These are phyloP conservation scores for Nakaseomyces bracarensis DNA, from an alignment of 1,139 yeast genomes.

Conservation along the genomic window DNA sequence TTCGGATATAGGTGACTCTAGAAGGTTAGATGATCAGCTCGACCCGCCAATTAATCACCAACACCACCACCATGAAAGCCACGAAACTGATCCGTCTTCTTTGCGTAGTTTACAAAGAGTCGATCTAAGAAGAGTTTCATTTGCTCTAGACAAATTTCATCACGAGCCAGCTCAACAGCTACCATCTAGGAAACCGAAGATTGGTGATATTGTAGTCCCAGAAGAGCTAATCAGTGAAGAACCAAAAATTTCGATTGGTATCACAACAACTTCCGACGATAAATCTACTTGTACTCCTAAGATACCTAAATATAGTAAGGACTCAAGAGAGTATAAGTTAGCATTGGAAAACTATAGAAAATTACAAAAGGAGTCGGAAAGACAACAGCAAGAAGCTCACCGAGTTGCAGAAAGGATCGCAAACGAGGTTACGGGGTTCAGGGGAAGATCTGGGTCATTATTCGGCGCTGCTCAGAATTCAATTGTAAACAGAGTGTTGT, in stretches of 20 bases:
- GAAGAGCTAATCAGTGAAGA: constrained; percentile 55
- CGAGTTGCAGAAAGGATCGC: constrained; percentile 59
- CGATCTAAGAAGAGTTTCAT: constrained; percentile 55
- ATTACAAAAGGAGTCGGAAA: constrained; percentile 52
- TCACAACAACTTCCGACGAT: constrained; percentile 29
- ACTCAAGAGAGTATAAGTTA: constrained; percentile 40
- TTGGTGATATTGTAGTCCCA: constrained; percentile 72
- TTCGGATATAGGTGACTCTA: neutral
- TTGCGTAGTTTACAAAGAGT: constrained; percentile 30
- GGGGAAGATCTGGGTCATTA: constrained; percentile 8
- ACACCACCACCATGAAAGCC: neutral
- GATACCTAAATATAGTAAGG: constrained; percentile 35
- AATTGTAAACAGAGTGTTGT: constrained; percentile 12
- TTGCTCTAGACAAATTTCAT: constrained; percentile 59
- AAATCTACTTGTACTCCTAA: neutral
- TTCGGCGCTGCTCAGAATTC: constrained; percentile 13
- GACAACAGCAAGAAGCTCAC: constrained; percentile 69
- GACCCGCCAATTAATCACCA: neutral
- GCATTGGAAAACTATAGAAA: constrained; percentile 51
- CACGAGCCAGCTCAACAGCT: constrained; percentile 93
- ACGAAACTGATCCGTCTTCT: neutral
- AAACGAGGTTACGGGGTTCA: constrained; percentile 44
- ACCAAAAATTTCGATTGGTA: constrained; percentile 60
- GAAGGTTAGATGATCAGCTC: neutral
- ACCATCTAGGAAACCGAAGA: constrained; percentile 76